Conservation (phyloP, 495 filamentous ascomycete species). For the Annulohypoxylon maeteangense region DNA sequence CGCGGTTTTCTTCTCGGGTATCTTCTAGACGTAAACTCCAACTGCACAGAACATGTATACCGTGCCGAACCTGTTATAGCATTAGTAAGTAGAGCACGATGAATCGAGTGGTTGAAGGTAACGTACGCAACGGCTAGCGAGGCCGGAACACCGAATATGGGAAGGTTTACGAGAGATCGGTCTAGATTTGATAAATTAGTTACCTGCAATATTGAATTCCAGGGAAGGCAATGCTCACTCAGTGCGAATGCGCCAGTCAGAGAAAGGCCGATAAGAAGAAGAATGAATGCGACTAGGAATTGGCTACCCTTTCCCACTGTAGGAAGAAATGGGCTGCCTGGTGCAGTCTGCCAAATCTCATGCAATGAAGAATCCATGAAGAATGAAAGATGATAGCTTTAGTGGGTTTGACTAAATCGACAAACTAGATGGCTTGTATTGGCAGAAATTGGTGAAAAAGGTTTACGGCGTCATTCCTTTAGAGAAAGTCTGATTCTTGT, state of each 20-base stretch:
- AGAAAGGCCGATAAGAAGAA: constrained; percentile 74
- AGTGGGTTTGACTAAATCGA: background rate
- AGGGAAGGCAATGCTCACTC: constrained; percentile 67
- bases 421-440: background rate
- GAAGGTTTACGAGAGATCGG: constrained; percentile 81
- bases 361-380: constrained; percentile 78
- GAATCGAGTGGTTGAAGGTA: constrained; percentile 8
- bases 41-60: constrained; percentile 98
- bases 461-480: constrained; percentile 27
- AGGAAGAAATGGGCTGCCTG: constrained; percentile 83
- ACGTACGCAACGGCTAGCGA: constrained; percentile 89
- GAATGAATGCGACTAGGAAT: constrained; percentile 81
- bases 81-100: constrained; percentile 38
- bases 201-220: background rate
- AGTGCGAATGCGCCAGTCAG: constrained; percentile 80
- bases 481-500: background rate
- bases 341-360: constrained; percentile 89
- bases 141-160: constrained; percentile 85
- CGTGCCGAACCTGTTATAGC: constrained; percentile 78
- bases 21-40: constrained; percentile 93
- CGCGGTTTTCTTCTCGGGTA: constrained; percentile 51
- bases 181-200: constrained; percentile 62
- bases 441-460: background rate
- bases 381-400: constrained; percentile 14
- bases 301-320: constrained; percentile 83